Base-by-base conservation (phyloP, 345 rosid species). In the Combretum micranthum region DNA sequence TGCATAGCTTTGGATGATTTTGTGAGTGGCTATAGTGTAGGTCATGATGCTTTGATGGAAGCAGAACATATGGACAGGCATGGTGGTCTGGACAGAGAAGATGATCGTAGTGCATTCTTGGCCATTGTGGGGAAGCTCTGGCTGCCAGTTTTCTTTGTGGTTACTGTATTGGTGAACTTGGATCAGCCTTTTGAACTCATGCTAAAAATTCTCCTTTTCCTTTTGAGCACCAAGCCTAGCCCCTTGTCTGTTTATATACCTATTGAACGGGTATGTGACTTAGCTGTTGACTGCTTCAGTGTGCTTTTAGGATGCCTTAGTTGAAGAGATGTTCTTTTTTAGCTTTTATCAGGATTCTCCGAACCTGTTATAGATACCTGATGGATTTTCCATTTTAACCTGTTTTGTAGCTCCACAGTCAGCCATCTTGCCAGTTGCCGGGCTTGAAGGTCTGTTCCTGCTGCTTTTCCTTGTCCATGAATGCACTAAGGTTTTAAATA, bases 211-310 rank as follows among this genome's bases (percentile, higher is more conserved):
- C 20, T 66, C 47, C 59, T 79, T 60, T 70, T 79, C 59, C 87
- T 73, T 51, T 22, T 78, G 20, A 62, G 73, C 69, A 73, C 81
- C 21, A 78, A 59, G 57, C 87, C 87, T 4, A 65, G 70, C 60
- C 80, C 81, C 61, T 72, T 71, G 56, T 78, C 83, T 2, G 75
- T 81, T 46, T 81, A 75, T 69, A 64, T 76, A 58, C 72, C 68
- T 50, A 58, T 76, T 52, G 81, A 81, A 26, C 59, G 63, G 83
- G 87, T 81, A 15, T 59, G 77, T 21, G 55, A 46, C 20, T 63
- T 18, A 48, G 60, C 17, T 20, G 13, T 46, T 56, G 23, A 58
- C n/a, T 42, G 25, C 42, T 22, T 18, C 55, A 14, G 46, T 26
- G 21, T 11, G 37, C 45, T 11, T 17, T 23, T 13, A 25, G 43